Base-by-base conservation (phyloP, 345 rosid species). In the Linum trigynum region DNA sequence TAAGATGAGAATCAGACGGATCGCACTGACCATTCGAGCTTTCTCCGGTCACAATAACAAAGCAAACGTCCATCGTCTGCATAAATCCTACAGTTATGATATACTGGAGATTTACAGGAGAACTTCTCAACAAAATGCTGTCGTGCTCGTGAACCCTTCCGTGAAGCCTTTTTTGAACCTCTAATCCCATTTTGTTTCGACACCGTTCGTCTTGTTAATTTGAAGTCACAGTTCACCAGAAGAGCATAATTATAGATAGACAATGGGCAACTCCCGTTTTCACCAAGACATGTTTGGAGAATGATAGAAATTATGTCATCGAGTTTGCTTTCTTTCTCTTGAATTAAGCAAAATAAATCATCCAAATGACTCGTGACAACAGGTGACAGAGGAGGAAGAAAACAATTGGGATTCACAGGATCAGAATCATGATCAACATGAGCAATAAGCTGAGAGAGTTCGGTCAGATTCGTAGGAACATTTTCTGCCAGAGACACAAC, bases 91-190 rank as follows among this genome's bases (percentile, higher is more conserved):
- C 96, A 94, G 63, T 94, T 90, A 76, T 90, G 97, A 72, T 94
- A 94, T 56, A 88, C 99, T 1, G 95, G 97, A 80, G 97, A 76
- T 74, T 94, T 94, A 88, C 99, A 90, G 45, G 99, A 90, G 78
- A 94, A 88, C 59, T 90, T 94, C 74, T 86, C 83, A 65, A 90
- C 96, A 69, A 94, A 94, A 61, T 85, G 78, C 63, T 85, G 80
- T 68, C 95, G 77, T 57, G 99, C 81, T 69, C 95, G 77, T 59
- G 99, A 90, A 60, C 89, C 74, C 81, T 86, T 90, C 75, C 81
- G 77, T 67, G 89, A 72, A 76, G 74, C 67, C 61, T 83, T 84
- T 77, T 76, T 88, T 17, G 75, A 55, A 67, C 76, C 76, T 78
- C 63, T 90, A 60, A 69, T 36, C 57, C 86, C 84, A 65, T 80